Evolutionary conservation across 2,329 filamentous ascomycete species (phyloP).

Genomic region (Zasmidium angulare): DNA sequence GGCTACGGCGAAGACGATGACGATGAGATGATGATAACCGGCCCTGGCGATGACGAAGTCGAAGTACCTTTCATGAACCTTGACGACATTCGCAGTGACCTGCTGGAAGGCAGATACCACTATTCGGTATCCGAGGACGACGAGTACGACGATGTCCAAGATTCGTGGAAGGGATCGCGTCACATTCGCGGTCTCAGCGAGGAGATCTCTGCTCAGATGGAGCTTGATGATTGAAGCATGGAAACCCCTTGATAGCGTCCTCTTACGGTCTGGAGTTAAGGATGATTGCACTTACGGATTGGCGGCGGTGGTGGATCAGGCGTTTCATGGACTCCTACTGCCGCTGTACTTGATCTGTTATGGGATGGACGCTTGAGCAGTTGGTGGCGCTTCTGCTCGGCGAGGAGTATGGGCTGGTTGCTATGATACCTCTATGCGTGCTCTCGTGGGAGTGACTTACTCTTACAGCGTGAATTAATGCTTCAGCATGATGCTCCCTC

Average conservation of each 20-base stretch:
- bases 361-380: slow-evolving; percentile 3
- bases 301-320: neutral
- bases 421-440: slow-evolving; percentile 7
- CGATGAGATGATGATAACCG: slow-evolving; percentile 27
- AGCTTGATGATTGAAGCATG: slow-evolving; percentile 23
- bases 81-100: slow-evolving; percentile 35
- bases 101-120: slow-evolving; percentile 33
- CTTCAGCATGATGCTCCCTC: neutral
- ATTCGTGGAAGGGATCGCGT: slow-evolving; percentile 13
- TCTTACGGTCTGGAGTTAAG: neutral
- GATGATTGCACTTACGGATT: neutral
- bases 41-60: slow-evolving; percentile 32
- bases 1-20: slow-evolving; percentile 36
- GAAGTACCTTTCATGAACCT: slow-evolving; percentile 36
- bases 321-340: neutral
- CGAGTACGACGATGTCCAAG: slow-evolving; percentile 18
- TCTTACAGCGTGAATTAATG: neutral
- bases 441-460: neutral
- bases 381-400: slow-evolving; percentile 17
- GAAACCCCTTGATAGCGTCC: neutral
- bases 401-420: neutral
- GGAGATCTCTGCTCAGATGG: slow-evolving; percentile 35
- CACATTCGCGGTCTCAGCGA: slow-evolving; percentile 32
- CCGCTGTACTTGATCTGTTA: neutral
- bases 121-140: slow-evolving; percentile 27